A percentile compares a stretch with the other conserved stretches of the same genome.
Evolutionary conservation across 768 basidiomycete species (phyloP).

Genomic region (Fistulinella prunicolor): DNA sequence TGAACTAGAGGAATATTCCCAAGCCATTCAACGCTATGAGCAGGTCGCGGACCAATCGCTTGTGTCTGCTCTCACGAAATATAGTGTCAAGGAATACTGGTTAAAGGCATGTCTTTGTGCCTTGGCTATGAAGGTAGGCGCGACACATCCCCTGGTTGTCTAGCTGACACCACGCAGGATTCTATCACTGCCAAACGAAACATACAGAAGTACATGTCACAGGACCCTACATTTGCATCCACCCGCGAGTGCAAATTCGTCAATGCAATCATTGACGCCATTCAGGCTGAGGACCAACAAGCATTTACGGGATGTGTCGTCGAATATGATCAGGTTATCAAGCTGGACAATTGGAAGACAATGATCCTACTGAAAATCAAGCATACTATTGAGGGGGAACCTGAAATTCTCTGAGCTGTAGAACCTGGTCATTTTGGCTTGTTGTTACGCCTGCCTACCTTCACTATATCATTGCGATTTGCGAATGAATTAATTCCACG

Average conservation of each 20-base stretch:
- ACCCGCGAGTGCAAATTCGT: slow-evolving; percentile 94
- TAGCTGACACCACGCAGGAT: slow-evolving; percentile 52
- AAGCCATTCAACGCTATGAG: slow-evolving; percentile 87
- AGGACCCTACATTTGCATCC: slow-evolving; percentile 81
- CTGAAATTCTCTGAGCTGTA: slow-evolving; percentile 28
- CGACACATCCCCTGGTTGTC: neutral
- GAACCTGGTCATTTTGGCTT: neutral
- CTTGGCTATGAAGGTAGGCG: slow-evolving; percentile 77
- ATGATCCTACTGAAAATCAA: slow-evolving; percentile 87
- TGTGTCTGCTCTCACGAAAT: slow-evolving; percentile 84
- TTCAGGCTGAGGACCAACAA: slow-evolving; percentile 67
- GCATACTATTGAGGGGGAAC: slow-evolving; percentile 65
- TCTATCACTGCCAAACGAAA: slow-evolving; percentile 79
- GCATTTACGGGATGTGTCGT: slow-evolving; percentile 80
- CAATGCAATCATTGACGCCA: slow-evolving; percentile 71
- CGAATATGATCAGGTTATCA: slow-evolving; percentile 89
- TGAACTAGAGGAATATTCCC: slow-evolving; percentile 78
- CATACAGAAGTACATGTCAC: slow-evolving; percentile 68
- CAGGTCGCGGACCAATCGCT: slow-evolving; percentile 86
- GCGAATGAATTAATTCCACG: slow-evolving; percentile 17
- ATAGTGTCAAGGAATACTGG: slow-evolving; percentile 99
- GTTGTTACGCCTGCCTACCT: no score
- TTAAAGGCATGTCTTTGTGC: slow-evolving; percentile 83
- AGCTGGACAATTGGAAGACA: slow-evolving; percentile 97
- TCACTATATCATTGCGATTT: no score